phyloP scores from a whole-genome alignment of 352 stramenopile genomes.

The Thraustochytrium striatum region DNA sequence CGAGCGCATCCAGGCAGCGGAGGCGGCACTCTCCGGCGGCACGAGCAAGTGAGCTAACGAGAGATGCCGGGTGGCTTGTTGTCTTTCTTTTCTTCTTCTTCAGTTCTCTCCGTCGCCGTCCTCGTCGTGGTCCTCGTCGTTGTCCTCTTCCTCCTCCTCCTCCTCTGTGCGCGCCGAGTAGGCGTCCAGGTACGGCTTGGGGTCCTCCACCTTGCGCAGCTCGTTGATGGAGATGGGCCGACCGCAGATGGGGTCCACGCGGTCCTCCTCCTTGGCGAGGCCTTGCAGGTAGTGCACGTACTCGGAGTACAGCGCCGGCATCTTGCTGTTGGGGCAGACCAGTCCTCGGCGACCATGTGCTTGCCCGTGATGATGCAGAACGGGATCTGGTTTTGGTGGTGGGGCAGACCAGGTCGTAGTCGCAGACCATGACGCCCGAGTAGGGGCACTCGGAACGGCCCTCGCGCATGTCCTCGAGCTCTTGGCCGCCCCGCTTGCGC shows the following conservation, averaged over 20 bases:
- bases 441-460: conserved; percentile 69
- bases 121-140: background rate
- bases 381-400: conserved; percentile 84
- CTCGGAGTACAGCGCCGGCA: conserved; percentile 79
- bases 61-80: background rate
- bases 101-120: background rate
- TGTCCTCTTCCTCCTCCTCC: conserved; percentile 34
- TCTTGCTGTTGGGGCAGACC: conserved; percentile 79
- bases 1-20: conserved; percentile 73
- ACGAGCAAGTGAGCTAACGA: background rate
- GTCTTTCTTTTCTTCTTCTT: background rate
- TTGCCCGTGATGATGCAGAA: conserved; percentile 86
- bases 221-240: background rate
- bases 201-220: conserved; percentile 44
- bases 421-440: conserved; percentile 66
- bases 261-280: conserved; percentile 17
- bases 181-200: conserved; percentile 20
- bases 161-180: background rate
- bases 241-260: conserved; percentile 23
- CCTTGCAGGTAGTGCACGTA: conserved; percentile 68
- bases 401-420: conserved; percentile 78
- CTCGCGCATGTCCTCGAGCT: conserved; percentile 50
- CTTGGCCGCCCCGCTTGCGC: conserved; percentile 71
- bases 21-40: conserved; percentile 62
- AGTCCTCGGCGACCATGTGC: conserved; percentile 88